phyloP scores from a whole-genome alignment of 345 rosid species.

The Camelina hispida region DNA sequence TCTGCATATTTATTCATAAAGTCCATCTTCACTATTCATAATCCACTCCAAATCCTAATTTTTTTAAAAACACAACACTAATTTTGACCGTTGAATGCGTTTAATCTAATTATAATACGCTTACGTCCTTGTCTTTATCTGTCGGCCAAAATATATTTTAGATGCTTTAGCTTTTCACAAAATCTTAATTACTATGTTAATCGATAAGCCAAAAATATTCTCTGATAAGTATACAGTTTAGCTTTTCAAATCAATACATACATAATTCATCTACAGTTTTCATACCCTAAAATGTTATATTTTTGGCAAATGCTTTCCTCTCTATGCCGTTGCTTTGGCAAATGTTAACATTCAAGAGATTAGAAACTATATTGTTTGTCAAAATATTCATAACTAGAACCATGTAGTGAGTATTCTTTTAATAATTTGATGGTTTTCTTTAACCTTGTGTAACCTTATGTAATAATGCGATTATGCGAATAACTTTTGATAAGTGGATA shows the following conservation, averaged over 20 bases:
- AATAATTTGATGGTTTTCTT: not conserved
- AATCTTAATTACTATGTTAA: not conserved
- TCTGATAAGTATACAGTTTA: not conserved
- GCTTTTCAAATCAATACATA: not conserved
- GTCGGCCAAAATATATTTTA: conserved; percentile 40
- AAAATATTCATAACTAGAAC: not conserved
- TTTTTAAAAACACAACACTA: not conserved
- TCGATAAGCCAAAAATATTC: not conserved
- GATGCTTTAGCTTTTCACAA: conserved; percentile 10
- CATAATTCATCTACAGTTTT: not conserved
- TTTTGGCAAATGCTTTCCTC: not conserved
- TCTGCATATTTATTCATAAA: not conserved
- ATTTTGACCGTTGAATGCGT: conserved; percentile 23
- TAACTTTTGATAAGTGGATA: no score
- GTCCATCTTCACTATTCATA: not conserved
- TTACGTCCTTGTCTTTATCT: conserved; percentile 28
- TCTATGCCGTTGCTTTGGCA: not conserved
- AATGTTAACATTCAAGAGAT: not conserved
- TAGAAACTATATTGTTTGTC: not conserved
- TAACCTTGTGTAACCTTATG: no score
- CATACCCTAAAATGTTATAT: not conserved
- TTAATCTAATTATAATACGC: not conserved
- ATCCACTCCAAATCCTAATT: not conserved
- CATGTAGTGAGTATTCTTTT: not conserved
- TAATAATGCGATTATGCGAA: no score